Evolutionary conservation across 2,329 filamentous ascomycete species (phyloP), one percentile per base, ranked within the genome.

Genomic region (Neofusicoccum ribis): DNA sequence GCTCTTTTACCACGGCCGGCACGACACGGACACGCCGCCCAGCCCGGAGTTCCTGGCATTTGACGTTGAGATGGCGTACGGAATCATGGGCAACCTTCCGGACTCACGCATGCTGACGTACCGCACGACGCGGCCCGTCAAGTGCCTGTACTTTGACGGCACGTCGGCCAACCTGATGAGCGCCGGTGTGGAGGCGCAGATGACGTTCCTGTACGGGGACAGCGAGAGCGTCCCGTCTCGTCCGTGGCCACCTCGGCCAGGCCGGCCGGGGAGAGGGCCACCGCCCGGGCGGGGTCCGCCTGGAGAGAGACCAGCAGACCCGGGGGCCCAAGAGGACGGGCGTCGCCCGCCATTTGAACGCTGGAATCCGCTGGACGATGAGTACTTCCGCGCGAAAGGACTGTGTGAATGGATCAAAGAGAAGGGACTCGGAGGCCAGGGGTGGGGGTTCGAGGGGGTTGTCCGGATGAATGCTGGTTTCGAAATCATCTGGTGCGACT

Each of bases 61-160:
- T 67, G 83, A 85, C 69, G 73, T 82, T 70, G 82, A 81, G 65
- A 85, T 84, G 83, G 77, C 81, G n/a, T 85, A 85, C 68, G 81
- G 80, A 5, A 84, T 85, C 67, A 84, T 83, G 78, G 82, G 83
- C 20, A 73, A 72, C 0, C 73, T 75, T 27, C 74, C 77, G 39
- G 71, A 80, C 59, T 81, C 80, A 8, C 78, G 80, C 65, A 74
- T 85, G 73, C 74, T 84, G 43, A 83, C 80, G 1, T 85, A 83
- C 69, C 79, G 83, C 68, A 82, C 81, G 1, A 81, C 76, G 17
- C 78, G 77, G 5, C 71, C 75, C 9, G 71, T 80, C 8, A 77
- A 75, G 64, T 78, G 78, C 36, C 71, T 85, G 4, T 84, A 84
- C 68, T 83, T 85, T 65, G 83, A 85, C 70, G 83, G 83, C 56